These are phyloP conservation scores for Abrus pulchellus DNA, from an alignment of 306 rosid genomes.

Conservation along the genomic window DNA sequence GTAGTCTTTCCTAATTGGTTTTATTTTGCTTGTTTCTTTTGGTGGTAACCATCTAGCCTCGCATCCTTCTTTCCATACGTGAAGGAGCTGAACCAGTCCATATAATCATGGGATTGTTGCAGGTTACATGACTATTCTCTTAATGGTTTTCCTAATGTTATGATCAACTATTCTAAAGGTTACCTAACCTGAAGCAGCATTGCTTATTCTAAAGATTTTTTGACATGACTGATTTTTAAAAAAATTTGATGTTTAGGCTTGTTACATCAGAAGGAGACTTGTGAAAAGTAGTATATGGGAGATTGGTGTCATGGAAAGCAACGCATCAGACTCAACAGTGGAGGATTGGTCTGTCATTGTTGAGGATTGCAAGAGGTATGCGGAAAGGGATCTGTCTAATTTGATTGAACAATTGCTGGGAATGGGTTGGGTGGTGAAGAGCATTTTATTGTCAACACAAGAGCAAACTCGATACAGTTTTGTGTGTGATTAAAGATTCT, in stretches of 20 bases:
- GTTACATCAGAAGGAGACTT: constrained; percentile 66
- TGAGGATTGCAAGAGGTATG: constrained; percentile 65
- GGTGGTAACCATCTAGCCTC: constrained; percentile 53
- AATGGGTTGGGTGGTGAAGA: constrained; percentile 76
- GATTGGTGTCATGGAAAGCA: constrained; percentile 42
- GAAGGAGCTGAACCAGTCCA: constrained; percentile 73
- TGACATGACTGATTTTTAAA: not conserved
- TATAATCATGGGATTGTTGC: constrained; percentile 73
- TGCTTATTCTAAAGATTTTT: constrained; percentile 24
- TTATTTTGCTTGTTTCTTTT: constrained; percentile 20
- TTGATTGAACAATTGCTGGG: constrained; percentile 67
- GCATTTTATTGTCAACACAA: constrained; percentile 64
- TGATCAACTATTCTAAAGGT: not conserved
- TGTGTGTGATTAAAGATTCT: constrained; percentile 58
- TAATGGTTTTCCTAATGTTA: constrained; percentile 5
- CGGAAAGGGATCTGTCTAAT: constrained; percentile 57
- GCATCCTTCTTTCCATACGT: constrained; percentile 77
- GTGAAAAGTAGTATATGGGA: constrained; percentile 55
- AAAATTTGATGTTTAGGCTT: constrained; percentile 59
- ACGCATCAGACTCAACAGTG: constrained; percentile 50
- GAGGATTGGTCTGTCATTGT: constrained; percentile 70
- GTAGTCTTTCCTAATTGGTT: constrained; percentile 40
- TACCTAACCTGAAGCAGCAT: constrained; percentile 6
- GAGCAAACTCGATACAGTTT: constrained; percentile 76
- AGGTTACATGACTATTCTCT: constrained; percentile 57